Evolutionary conservation across 2,329 filamentous ascomycete species (phyloP), one percentile per base, ranked within the genome.

Genomic region (Ophiostoma populinum): DNA sequence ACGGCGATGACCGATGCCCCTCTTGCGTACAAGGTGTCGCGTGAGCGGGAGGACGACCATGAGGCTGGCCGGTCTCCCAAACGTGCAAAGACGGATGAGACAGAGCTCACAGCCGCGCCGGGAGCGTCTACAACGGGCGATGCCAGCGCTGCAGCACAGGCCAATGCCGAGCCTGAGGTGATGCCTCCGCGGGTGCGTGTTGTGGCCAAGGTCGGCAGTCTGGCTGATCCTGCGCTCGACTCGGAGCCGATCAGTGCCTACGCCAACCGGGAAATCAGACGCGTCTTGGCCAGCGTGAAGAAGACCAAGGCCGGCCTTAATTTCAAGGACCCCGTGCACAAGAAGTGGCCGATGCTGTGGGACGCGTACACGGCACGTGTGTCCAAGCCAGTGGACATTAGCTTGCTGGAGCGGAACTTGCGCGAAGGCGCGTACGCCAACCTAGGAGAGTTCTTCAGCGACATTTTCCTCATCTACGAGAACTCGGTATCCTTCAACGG

Each of bases 401-500:
- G 67, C 25, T 77, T 77, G 8, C 80, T 98, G 49, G 87, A 95
- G 50, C 63, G 67, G 35, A 86, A 80, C 44, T 55, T 95, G 24
- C 82, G 82, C 48, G 65, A 71, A 20, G 66, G 70, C 35, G 56
- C 44, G 32, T 95, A 94, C 52, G 49, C 55, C 7, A 73, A 68
- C 6, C 65, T 85, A n/a, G 70, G 75, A 34, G 73, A 73, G 5
- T 77, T 93, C 50, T 72, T 75, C 46, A 61, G 64, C 30, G 85
- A 93, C 47, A 66, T 94, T 34, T 60, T 75, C 21, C 63, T 85
- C 36, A 78, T 98, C 52, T 70, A 87, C 42, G 61, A 74, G 40
- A 98, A 98, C 52, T 74, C 80, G 1, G 52, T 77, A 24, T 58
- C 62, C 0, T 98, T 93, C 67, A 98, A 98, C 51, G 86, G 87